Evolutionary conservation across 1,284 basidiomycete genomes (phyloP).

Genomic region (Gomphus bonarii): DNA sequence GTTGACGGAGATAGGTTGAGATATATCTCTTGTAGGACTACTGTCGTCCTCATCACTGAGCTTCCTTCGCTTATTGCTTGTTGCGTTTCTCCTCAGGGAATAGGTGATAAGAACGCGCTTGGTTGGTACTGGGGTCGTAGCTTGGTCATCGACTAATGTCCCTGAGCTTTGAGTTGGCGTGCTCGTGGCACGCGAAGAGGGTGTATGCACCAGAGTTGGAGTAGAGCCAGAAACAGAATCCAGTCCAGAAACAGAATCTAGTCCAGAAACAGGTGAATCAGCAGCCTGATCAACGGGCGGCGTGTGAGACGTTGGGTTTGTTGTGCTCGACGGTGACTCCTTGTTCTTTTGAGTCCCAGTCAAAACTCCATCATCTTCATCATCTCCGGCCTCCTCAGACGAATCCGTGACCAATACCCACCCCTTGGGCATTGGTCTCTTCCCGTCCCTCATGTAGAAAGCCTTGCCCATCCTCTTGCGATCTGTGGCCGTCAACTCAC

Average conservation of each 20-base stretch:
- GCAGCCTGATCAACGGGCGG: background rate
- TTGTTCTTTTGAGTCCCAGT: background rate
- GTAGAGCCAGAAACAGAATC: constrained; percentile 1
- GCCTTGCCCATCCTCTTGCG: constrained; percentile 4
- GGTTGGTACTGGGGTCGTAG: background rate
- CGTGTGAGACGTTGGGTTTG: background rate
- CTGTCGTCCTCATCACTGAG: background rate
- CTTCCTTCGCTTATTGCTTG: background rate
- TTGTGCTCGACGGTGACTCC: background rate
- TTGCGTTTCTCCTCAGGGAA: background rate
- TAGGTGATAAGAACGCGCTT: background rate
- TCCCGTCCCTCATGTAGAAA: constrained; percentile 10
- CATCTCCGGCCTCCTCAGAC: constrained; percentile 9
- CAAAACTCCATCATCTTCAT: background rate
- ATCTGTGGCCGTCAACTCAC: background rate
- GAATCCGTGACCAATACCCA: constrained; percentile 11
- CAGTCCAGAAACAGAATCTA: background rate
- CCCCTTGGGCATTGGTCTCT: constrained; percentile 10
- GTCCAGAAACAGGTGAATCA: background rate
- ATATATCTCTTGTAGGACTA: background rate
- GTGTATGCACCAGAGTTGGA: background rate
- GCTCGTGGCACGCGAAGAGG: constrained; percentile 4
- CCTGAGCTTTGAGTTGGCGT: constrained; percentile 4
- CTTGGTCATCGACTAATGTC: constrained; percentile 2
- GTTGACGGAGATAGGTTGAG: background rate